Evolutionary conservation across 805 yeast species (phyloP), one percentile per base, ranked within the genome.

Genomic region (Priceomyces medius): DNA sequence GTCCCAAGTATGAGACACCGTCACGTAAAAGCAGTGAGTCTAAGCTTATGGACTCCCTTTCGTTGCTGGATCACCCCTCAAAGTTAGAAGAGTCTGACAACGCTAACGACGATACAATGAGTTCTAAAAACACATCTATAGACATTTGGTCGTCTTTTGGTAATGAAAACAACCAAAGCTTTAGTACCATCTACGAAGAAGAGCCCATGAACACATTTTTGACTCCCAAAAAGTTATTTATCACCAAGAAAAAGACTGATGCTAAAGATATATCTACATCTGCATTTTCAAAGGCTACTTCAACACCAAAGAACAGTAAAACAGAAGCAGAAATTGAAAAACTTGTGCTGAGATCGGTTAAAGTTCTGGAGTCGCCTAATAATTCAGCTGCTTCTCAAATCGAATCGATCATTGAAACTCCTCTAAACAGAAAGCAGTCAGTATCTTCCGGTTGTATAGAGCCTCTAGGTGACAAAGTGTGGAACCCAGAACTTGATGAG

Each of bases 401-500:
- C 23, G 67, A 61, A 35, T 51, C 59, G 16, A 48, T 52, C 3
- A 48, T 64, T 26, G 61, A 49, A 4, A 59, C 68, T 8, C 69
- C 70, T 1, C 19, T 45, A 4, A 44, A 31, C 8, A 41, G 52
- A 16, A 52, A 44, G 35, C 32, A 34, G 24, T 35, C 42, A 3
- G 10, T 14, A 17, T 37, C 33, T 8, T 38, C 45, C 12, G 32
- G 31, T 3, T 24, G 41, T 18, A 31, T 45, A 8, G 26, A 40
- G 8, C 26, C 31, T 18, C 24, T 32, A 13, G 53, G 49, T 20
- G 63, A 58, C 23, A 54, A 53, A 33, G 64, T 61, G 2, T 70
- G 75, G 75, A 54, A 56, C 35, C 43, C 58, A 1, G 62, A 59
- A 21, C 53, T 70, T 32, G 74, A 68, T 44, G 65, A 63, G 8